Conservation (phyloP, 164 flowering plant species). For the Liquidambar formosana region DNA sequence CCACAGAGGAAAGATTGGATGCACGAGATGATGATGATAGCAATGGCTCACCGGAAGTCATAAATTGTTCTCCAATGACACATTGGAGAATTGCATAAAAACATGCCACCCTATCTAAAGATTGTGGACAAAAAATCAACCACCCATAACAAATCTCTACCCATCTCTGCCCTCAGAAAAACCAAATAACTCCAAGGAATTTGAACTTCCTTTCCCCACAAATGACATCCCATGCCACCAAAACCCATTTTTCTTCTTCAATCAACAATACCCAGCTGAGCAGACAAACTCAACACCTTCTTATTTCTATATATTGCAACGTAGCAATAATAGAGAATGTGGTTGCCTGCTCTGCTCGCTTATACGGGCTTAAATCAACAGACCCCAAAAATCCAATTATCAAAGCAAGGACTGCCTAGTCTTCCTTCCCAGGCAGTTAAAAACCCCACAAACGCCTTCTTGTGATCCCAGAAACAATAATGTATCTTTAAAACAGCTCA, state of each 20-base stretch:
- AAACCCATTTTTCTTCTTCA: neutral
- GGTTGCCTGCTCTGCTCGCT: too few relatives aligned
- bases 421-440: too few relatives aligned
- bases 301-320: neutral
- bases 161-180: neutral
- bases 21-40: constrained; percentile 31
- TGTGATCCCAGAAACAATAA: too few relatives aligned
- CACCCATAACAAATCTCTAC: constrained; percentile 1
- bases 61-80: constrained; percentile 38
- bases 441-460: too few relatives aligned
- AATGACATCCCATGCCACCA: neutral
- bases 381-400: neutral
- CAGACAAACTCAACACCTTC: neutral
- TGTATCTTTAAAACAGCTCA: neutral
- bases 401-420: too few relatives aligned
- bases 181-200: neutral
- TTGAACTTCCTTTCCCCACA: neutral
- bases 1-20: constrained; percentile 25
- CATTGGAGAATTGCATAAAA: constrained; percentile 31
- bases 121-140: constrained; percentile 9
- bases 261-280: neutral
- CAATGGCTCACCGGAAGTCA: constrained; percentile 59
- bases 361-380: neutral
- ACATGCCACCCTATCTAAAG: neutral
- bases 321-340: neutral